Percentiles rank a stretch among this genome's conserved stretches.
These are phyloP conservation scores for Eucalyptus rudis DNA, from an alignment of 345 rosid genomes.

Conservation along the genomic window DNA sequence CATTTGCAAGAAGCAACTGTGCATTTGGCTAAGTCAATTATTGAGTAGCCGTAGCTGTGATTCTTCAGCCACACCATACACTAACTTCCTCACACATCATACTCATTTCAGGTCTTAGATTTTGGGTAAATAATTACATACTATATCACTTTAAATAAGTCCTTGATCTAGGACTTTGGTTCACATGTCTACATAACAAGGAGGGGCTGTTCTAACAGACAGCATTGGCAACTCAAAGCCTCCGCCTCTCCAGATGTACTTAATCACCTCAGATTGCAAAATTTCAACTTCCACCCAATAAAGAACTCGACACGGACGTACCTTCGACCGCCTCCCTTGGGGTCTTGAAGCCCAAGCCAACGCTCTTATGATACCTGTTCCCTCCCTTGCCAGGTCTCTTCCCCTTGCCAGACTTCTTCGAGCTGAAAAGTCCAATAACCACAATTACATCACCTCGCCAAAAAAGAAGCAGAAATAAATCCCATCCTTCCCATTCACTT, in stretches of 20 bases:
- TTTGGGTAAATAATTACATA: neutral
- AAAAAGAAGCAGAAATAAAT: neutral
- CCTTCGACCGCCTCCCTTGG: slow-evolving; percentile 92
- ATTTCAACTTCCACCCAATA: neutral
- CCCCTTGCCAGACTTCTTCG: slow-evolving; percentile 75
- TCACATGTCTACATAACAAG: neutral
- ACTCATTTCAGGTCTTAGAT: neutral
- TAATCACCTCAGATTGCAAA: neutral
- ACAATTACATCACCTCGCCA: neutral
- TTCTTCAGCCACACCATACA: neutral
- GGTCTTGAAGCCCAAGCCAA: slow-evolving; percentile 89
- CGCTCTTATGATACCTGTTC: slow-evolving; percentile 78
- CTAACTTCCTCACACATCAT: neutral
- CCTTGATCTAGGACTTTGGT: neutral
- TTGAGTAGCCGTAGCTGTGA: neutral
- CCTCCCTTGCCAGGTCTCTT: slow-evolving; percentile 98
- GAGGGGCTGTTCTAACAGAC: neutral
- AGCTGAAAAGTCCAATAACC: slow-evolving; percentile 20
- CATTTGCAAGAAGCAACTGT: neutral
- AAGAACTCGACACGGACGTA: neutral
- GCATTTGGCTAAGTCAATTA: neutral
- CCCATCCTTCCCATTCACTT: neutral
- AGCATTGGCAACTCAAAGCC: neutral
- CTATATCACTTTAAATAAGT: neutral
- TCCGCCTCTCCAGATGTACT: neutral